Conservation (phyloP, 2,329 filamentous ascomycete genomes). For the Aspergillus neotritici region DNA sequence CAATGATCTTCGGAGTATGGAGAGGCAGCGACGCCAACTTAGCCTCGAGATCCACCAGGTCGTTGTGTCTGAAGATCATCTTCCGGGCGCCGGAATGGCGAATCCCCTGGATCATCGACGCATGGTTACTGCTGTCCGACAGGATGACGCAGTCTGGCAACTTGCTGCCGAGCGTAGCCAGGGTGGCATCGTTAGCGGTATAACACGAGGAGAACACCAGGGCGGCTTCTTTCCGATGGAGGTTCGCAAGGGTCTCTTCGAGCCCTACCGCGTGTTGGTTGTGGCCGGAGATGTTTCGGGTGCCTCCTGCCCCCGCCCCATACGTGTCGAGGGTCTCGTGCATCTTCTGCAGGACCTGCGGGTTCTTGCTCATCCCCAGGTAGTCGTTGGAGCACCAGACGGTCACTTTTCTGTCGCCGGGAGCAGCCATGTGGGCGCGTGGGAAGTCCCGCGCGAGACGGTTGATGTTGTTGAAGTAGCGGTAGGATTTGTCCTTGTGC, state of each 20-base stretch:
- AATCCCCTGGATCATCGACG: constrained; percentile 99
- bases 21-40: constrained; percentile 84
- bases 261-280: constrained; percentile 88
- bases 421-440: constrained; percentile 79
- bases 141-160: constrained; percentile 94
- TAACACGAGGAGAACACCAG: constrained; percentile 97
- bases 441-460: constrained; percentile 94
- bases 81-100: constrained; percentile 95
- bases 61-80: constrained; percentile 98
- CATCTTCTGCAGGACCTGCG: constrained; percentile 81
- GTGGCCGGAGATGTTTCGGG: constrained; percentile 95
- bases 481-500: constrained; percentile 98
- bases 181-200: constrained; percentile 93
- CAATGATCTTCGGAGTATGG: constrained; percentile 91
- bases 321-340: constrained; percentile 92
- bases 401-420: constrained; percentile 73
- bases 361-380: constrained; percentile 92
- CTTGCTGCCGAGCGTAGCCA: constrained; percentile 95
- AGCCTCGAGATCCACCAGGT: constrained; percentile 83
- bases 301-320: constrained; percentile 89
- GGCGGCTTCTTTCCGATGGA: constrained; percentile 87
- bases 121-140: constrained; percentile 96
- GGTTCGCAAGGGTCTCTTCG: constrained; percentile 73
- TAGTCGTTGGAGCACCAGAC: constrained; percentile 99
- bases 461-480: constrained; percentile 99